Evolutionary conservation across 495 filamentous ascomycete species (phyloP).

Genomic region (Penicillium desertorum): DNA sequence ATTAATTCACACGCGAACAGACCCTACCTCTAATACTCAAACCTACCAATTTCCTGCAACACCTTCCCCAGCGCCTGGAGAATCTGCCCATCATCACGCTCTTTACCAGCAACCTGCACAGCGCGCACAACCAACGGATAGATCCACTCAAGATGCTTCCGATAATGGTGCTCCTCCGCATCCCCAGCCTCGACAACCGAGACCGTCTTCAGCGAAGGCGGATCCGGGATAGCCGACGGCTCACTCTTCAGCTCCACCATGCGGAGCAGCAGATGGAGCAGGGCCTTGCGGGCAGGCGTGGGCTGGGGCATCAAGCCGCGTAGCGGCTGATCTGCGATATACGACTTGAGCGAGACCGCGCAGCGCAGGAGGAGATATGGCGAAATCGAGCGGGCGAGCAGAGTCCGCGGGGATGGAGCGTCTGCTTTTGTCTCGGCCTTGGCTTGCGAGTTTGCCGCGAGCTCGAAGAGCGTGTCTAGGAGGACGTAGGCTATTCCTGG

Average conservation of each 20-base stretch:
- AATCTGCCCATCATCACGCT: conserved; percentile 58
- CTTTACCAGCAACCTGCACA: conserved; percentile 63
- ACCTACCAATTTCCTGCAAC: conserved; percentile 61
- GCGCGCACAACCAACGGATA: conserved; percentile 78
- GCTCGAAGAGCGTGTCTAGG: conserved; percentile 75
- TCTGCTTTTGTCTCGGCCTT: conserved; percentile 9
- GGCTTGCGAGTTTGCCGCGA: conserved; percentile 54
- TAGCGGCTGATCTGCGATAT: conserved; percentile 89
- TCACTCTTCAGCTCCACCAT: conserved; percentile 68
- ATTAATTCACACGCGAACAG: background rate
- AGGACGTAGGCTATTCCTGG: conserved; percentile 75
- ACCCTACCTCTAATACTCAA: conserved; percentile 12
- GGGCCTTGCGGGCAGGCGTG: conserved; percentile 71
- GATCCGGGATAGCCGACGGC: conserved; percentile 67
- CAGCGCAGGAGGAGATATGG: conserved; percentile 83
- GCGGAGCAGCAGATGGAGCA: conserved; percentile 66
- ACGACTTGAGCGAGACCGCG: conserved; percentile 74
- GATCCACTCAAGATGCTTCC: conserved; percentile 76
- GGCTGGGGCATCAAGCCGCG: conserved; percentile 92
- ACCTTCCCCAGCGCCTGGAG: conserved; percentile 63
- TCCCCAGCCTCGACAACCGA: conserved; percentile 34
- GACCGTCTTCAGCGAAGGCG: conserved; percentile 43
- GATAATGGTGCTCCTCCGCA: conserved; percentile 26
- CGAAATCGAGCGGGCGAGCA: conserved; percentile 72
- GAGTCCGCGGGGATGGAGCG: conserved; percentile 36